Conservation (phyloP, 805 yeast genomes). For the Blastobotrys peoriensis region DNA sequence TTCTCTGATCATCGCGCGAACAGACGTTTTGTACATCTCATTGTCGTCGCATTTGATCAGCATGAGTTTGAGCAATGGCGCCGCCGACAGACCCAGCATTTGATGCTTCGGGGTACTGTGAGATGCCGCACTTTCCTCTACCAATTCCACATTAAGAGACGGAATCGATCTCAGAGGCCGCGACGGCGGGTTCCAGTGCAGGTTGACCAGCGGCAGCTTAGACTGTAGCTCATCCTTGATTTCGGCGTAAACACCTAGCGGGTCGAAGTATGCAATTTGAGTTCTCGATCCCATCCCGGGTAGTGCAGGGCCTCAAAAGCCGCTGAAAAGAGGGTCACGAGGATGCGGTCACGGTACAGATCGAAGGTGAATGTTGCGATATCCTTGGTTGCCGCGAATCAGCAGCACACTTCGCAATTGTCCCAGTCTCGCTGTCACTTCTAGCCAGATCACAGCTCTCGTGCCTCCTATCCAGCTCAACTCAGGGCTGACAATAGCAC, state of each 20-base stretch:
- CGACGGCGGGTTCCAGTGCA: conserved; percentile 59
- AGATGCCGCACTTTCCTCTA: conserved; percentile 50
- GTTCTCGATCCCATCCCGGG: conserved; percentile 19
- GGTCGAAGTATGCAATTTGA: conserved; percentile 63
- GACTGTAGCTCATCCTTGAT: conserved; percentile 40
- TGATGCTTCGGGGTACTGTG: conserved; percentile 30
- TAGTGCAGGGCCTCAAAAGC: too few species aligned
- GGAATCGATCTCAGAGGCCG: conserved; percentile 62
- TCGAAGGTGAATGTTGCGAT: conserved; percentile 3
- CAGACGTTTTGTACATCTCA: conserved; percentile 72
- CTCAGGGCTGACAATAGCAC: too few species aligned
- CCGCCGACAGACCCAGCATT: conserved; percentile 35
- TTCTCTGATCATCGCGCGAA: conserved; percentile 72
- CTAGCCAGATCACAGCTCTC: background rate
- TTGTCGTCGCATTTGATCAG: conserved; percentile 58
- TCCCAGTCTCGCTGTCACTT: background rate
- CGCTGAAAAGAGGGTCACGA: conserved; percentile 1
- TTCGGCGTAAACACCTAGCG: conserved; percentile 51
- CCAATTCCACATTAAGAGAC: conserved; percentile 44
- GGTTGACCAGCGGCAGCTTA: conserved; percentile 51
- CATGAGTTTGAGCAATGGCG: conserved; percentile 60
- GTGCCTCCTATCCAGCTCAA: too few species aligned
- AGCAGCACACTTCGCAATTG: conserved; percentile 1
- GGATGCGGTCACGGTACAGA: conserved; percentile 1
- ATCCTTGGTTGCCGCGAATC: conserved; percentile 2